A percentile compares a stretch with the other conserved stretches of the same genome.
These are phyloP conservation scores for Termitomyces sp. DNA, from an alignment of 768 basidiomycete genomes.

Conservation along the genomic window DNA sequence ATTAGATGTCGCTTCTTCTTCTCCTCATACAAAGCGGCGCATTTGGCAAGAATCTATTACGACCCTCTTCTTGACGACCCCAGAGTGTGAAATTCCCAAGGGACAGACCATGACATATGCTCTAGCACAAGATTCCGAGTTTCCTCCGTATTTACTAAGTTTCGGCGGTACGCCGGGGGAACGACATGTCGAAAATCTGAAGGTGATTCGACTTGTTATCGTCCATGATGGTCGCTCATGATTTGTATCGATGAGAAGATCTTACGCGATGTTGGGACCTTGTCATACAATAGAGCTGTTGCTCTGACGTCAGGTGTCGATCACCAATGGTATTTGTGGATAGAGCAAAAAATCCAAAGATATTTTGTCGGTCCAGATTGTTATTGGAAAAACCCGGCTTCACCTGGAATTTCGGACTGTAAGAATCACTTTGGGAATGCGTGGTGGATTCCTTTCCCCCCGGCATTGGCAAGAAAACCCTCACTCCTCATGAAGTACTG, in stretches of 20 bases:
- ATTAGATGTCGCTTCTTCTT: conserved; percentile 52
- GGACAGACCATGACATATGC: conserved; percentile 56
- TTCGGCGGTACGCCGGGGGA: conserved; percentile 66
- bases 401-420: conserved; percentile 27
- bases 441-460: conserved; percentile 81
- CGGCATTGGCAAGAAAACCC: conserved; percentile 53
- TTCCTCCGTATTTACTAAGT: conserved; percentile 65
- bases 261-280: conserved; percentile 63
- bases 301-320: conserved; percentile 44
- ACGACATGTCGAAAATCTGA: conserved; percentile 74
- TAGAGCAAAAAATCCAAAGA: conserved; percentile 52
- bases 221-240: no score
- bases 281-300: conserved; percentile 51
- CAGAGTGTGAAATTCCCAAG: conserved; percentile 55
- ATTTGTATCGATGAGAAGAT: conserved; percentile 42
- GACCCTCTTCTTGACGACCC: conserved; percentile 58
- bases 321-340: conserved; percentile 36
- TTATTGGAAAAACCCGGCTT: conserved; percentile 51
- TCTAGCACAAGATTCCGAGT: conserved; percentile 52
- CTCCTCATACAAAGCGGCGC: conserved; percentile 60
- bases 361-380: conserved; percentile 69
- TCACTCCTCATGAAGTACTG: neutral
- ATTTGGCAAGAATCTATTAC: conserved; percentile 81
- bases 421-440: conserved; percentile 67
- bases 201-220: conserved; percentile 36